A percentile compares a stretch with the other conserved stretches of the same genome.
Conservation (phyloP, 768 basidiomycete genomes). For the Collybia mongolica region DNA sequence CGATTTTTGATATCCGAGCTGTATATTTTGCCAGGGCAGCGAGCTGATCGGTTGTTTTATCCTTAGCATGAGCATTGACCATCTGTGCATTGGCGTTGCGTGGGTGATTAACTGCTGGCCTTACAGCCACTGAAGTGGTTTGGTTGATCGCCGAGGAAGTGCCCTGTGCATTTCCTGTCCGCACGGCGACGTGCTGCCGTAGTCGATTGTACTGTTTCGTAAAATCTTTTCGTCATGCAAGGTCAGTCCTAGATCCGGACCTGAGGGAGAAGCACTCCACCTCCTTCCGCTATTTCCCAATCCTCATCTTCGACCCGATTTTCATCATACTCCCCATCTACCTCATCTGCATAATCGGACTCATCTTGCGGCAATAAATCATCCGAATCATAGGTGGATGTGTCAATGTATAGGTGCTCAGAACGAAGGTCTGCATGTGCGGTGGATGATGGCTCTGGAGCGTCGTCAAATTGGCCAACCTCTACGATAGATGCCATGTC, state of each 20-base stretch:
- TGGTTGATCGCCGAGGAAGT: constrained; percentile 50
- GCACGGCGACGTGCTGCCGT: constrained; percentile 85
- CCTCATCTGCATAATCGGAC: constrained; percentile 38
- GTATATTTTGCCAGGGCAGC: constrained; percentile 75
- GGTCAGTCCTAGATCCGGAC: constrained; percentile 1
- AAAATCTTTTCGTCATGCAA: constrained; percentile 63
- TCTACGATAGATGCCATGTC: constrained; percentile 33
- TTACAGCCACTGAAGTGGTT: constrained; percentile 50
- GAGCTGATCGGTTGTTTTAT: constrained; percentile 71
- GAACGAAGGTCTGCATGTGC: constrained; percentile 15
- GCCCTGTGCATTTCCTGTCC: constrained; percentile 67
- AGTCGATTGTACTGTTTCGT: constrained; percentile 98
- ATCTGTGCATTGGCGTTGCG: constrained; percentile 28
- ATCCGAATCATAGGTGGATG: constrained; percentile 35
- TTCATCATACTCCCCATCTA: constrained; percentile 51
- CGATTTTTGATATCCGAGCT: constrained; percentile 71
- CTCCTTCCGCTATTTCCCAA: constrained; percentile 84
- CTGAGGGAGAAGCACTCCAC: constrained; percentile 33
- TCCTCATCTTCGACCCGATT: constrained; percentile 81
- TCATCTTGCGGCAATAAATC: constrained; percentile 27
- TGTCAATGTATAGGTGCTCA: constrained; percentile 44
- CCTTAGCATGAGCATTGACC: constrained; percentile 36
- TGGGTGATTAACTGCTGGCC: constrained; percentile 75
- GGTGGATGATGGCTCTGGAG: constrained; percentile 30
- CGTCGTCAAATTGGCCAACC: constrained; percentile 65